These are phyloP conservation scores for Anthracocystis panici-leucophaei DNA, from an alignment of 1,284 basidiomycete species.

Conservation along the genomic window DNA sequence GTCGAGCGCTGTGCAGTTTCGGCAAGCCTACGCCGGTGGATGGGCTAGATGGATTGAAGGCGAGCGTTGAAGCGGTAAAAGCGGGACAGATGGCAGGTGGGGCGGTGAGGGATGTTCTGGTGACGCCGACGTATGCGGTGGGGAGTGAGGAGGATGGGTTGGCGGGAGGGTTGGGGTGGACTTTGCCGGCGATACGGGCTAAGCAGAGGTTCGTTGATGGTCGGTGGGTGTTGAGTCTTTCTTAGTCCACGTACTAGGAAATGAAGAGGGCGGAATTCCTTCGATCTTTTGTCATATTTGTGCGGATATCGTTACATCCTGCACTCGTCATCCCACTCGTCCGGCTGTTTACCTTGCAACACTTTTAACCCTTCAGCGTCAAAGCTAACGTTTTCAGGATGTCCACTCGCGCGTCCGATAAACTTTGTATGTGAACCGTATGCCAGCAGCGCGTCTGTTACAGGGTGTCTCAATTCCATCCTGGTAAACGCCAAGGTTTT, in stretches of 20 bases:
- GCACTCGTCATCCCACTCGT: conserved; percentile 41
- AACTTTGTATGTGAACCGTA: conserved; percentile 81
- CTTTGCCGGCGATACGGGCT: conserved; percentile 61
- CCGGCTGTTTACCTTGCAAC: conserved; percentile 74
- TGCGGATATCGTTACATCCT: conserved; percentile 20
- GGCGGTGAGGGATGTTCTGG: conserved; percentile 44
- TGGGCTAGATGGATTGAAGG: conserved; percentile 22
- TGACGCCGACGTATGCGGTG: conserved; percentile 65
- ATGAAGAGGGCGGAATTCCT: too few species aligned
- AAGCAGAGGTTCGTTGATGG: conserved; percentile 61
- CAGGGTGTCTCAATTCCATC: conserved; percentile 61
- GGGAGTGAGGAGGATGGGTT: conserved; percentile 57
- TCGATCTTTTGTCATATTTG: too few species aligned
- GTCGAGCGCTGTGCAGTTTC: conserved; percentile 84
- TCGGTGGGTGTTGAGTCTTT: conserved; percentile 53
- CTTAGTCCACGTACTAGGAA: background rate
- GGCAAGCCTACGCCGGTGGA: conserved; percentile 76
- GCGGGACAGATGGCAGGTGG: conserved; percentile 24
- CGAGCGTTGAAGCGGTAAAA: conserved; percentile 35
- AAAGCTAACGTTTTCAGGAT: conserved; percentile 83
- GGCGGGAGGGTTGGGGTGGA: conserved; percentile 62
- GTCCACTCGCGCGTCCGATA: conserved; percentile 79
- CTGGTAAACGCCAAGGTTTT: conserved; percentile 65
- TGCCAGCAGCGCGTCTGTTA: conserved; percentile 52
- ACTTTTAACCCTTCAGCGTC: conserved; percentile 81